Conservation (phyloP, 169 alveolate genomes). For the Plasmodium adleri region DNA sequence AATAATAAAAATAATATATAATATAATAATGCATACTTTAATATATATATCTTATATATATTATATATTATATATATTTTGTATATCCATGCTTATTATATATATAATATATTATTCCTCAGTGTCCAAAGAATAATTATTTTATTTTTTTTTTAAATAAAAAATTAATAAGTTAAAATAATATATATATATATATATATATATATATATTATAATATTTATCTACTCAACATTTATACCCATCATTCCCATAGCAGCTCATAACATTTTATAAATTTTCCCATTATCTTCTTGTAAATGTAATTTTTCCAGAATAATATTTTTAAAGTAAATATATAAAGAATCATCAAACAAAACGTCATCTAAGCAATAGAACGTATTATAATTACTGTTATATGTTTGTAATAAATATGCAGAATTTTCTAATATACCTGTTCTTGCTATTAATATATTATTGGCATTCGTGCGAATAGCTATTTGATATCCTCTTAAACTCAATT, state of each 20-base stretch:
- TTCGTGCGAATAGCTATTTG: constrained; percentile 43
- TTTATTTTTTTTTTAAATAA: not conserved
- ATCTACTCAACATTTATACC: too few species aligned
- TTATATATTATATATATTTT: too few species aligned
- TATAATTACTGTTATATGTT: constrained; percentile 16
- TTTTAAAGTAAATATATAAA: constrained; percentile 38
- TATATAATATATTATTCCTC: too few species aligned
- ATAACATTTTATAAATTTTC: constrained; percentile 6
- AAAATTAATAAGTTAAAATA: not conserved
- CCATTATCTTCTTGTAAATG: constrained; percentile 34
- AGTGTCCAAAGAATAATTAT: too few species aligned
- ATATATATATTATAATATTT: too few species aligned
- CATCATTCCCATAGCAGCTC: too few species aligned
- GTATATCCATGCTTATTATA: too few species aligned
- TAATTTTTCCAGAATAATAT: constrained; percentile 44
- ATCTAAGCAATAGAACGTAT: constrained; percentile 43
- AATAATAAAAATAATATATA: too few species aligned
- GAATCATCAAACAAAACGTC: constrained; percentile 38
- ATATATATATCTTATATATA: too few species aligned
- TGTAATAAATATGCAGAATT: constrained; percentile 15
- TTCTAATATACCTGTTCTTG: constrained; percentile 43
- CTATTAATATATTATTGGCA: constrained; percentile 34
- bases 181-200: too few species aligned
- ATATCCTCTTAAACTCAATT: constrained; percentile 66
- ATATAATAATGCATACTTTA: too few species aligned